A percentile compares a stretch with the other conserved stretches of the same genome.
These are phyloP conservation scores for Colletotrichum horii DNA, from an alignment of 2,329 filamentous ascomycete genomes.

Conservation along the genomic window DNA sequence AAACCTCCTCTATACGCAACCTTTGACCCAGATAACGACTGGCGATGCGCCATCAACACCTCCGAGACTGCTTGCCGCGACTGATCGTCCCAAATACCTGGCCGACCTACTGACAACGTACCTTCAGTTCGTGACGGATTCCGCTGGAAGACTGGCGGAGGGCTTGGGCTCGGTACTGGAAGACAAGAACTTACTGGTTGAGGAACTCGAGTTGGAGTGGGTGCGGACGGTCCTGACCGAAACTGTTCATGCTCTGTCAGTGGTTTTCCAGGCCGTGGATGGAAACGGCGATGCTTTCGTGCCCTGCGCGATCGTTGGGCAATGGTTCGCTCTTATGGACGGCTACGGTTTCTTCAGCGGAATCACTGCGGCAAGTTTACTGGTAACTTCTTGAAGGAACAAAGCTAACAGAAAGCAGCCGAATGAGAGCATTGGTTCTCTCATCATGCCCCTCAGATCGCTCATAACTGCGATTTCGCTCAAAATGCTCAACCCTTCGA, in stretches of 20 bases:
- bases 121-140: conserved; percentile 49
- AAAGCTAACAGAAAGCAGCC: conserved; percentile 26
- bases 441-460: conserved; percentile 70
- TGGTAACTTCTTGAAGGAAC: background rate
- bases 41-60: conserved; percentile 7
- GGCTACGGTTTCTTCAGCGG: conserved; percentile 72
- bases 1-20: conserved; percentile 48
- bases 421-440: conserved; percentile 47
- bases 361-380: conserved; percentile 57
- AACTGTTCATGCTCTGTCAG: conserved; percentile 73
- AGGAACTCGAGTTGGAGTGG: conserved; percentile 65
- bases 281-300: conserved; percentile 59
- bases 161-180: conserved; percentile 58
- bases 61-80: background rate
- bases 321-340: conserved; percentile 79
- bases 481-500: conserved; percentile 70
- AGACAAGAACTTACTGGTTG: conserved; percentile 51
- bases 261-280: conserved; percentile 74
- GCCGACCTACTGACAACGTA: conserved; percentile 54
- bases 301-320: conserved; percentile 61
- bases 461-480: conserved; percentile 75
- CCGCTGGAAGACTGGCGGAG: conserved; percentile 53
- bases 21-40: conserved; percentile 19
- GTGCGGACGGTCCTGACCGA: conserved; percentile 69
- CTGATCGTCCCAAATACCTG: conserved; percentile 34